Evolutionary conservation across 345 rosid genomes (phyloP), one percentile per base, ranked within the genome.

Genomic region (Euclidium syriacum): DNA sequence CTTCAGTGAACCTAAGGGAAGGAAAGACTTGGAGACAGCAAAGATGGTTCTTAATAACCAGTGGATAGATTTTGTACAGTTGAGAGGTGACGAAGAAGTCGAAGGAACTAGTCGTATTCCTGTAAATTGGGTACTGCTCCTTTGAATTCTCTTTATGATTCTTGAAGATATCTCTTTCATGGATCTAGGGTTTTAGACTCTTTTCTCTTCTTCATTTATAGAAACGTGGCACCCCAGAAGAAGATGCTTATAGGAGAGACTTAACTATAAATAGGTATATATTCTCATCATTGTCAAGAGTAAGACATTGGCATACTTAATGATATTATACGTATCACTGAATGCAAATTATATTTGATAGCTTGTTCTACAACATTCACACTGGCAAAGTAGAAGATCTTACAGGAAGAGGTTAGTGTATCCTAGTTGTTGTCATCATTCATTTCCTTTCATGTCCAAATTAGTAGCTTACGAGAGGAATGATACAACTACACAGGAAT

Each of bases 261-360:
- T 77, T 89, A 57, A 92, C 98, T 17, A 92, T 92, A 36, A 92
- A 92, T 76, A 91, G 98, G 98, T 91, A n/a, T n/a, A n/a, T n/a
- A 67, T 72, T 8, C 53, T 52, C 33, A 27, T 51, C 9, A 24
- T 49, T 10, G 1, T 47, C 20, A 26, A 36, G 9, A 25, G 29
- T 46, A 11, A 57, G 14, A 64, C n/a, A n/a, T n/a, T n/a, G n/a
- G n/a, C 22, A 15, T 35, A 47, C 20, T 29, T 47, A 36, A 16
- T 10, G 53, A 20, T 20, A 32, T 22, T 67, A 39, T 33, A 18
- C 3, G 1, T 24, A 42, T 24, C 26, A 15, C 39, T 41, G 26
- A 43, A 38, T 38, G 20, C 9, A 23, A 53, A n/a, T 24, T 41
- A 24, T 33, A 52, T 67, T 60, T n/a, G 23, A 30, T 81, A 92